Conservation (phyloP, 1,284 basidiomycete genomes). For the Tetrapyrgos nigripes region DNA sequence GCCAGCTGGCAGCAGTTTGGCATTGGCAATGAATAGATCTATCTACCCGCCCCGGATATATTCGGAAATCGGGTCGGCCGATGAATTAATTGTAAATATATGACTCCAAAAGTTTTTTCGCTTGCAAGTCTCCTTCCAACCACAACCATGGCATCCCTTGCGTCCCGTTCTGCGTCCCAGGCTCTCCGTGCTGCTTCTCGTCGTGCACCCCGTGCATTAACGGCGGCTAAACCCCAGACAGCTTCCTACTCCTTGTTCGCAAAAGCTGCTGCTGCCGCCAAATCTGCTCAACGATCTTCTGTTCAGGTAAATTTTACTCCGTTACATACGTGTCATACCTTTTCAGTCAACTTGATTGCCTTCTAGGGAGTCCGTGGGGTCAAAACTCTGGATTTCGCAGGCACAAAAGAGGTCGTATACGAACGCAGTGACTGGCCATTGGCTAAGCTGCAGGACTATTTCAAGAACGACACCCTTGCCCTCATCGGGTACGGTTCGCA, state of each 20-base stretch:
- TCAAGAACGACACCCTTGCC: slow-evolving; percentile 99
- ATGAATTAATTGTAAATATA: slow-evolving; percentile 3
- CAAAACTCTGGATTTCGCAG: slow-evolving; percentile 98
- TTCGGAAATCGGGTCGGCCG: slow-evolving; percentile 1
- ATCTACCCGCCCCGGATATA: not conserved
- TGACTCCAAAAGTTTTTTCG: slow-evolving; percentile 11
- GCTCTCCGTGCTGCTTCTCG: slow-evolving; percentile 66
- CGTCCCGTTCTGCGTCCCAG: slow-evolving; percentile 62
- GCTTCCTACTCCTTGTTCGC: slow-evolving; percentile 82
- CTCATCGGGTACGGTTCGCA: slow-evolving; percentile 99
- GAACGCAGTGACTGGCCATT: slow-evolving; percentile 99
- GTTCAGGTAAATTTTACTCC: slow-evolving; percentile 48
- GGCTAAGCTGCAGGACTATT: slow-evolving; percentile 97
- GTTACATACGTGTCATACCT: slow-evolving; percentile 22
- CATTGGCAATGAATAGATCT: too few species aligned
- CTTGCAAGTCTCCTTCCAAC: slow-evolving; percentile 12
- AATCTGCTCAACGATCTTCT: slow-evolving; percentile 43
- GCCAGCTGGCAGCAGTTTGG: too few species aligned
- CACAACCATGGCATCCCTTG: slow-evolving; percentile 68
- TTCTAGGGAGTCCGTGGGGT: slow-evolving; percentile 73
- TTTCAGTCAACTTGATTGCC: not conserved
- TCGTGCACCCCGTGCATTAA: slow-evolving; percentile 56
- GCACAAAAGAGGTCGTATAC: slow-evolving; percentile 94
- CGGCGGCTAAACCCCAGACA: slow-evolving; percentile 52
- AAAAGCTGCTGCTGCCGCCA: slow-evolving; percentile 47